These are phyloP conservation scores for Trichomonas gallinae DNA, from an alignment of 208 protist genomes.

Conservation along the genomic window DNA sequence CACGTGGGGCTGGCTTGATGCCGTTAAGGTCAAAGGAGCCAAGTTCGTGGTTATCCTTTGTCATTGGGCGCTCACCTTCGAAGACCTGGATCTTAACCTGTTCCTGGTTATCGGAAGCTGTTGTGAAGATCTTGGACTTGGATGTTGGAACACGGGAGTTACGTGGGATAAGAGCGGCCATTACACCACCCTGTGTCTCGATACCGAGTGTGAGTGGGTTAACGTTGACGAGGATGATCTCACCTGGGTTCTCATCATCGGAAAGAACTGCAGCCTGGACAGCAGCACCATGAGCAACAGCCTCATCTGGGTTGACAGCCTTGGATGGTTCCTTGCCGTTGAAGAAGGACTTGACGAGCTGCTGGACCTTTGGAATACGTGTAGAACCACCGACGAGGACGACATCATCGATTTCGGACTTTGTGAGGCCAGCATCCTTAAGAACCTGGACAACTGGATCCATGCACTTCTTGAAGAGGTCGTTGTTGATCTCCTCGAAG, in stretches of 20 bases:
- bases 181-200: slow-evolving; percentile 60
- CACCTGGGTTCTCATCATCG: slow-evolving; percentile 62
- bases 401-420: slow-evolving; percentile 79
- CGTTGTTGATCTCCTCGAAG: slow-evolving; percentile 65
- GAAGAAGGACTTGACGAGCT: slow-evolving; percentile 61
- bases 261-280: slow-evolving; percentile 82
- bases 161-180: slow-evolving; percentile 68
- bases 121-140: slow-evolving; percentile 71
- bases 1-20: slow-evolving; percentile 57
- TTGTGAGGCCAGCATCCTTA: slow-evolving; percentile 72
- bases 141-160: slow-evolving; percentile 52
- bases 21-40: slow-evolving; percentile 75
- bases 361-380: slow-evolving; percentile 71
- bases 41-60: slow-evolving; percentile 92
- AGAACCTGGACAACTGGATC: slow-evolving; percentile 75
- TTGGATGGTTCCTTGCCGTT: slow-evolving; percentile 78
- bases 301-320: slow-evolving; percentile 91
- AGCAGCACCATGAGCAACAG: slow-evolving; percentile 89
- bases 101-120: slow-evolving; percentile 88
- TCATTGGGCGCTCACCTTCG: slow-evolving; percentile 90
- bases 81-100: slow-evolving; percentile 96
- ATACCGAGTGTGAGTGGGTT: slow-evolving; percentile 46
- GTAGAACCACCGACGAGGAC: slow-evolving; percentile 85
- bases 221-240: slow-evolving; percentile 46
- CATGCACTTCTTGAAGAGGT: slow-evolving; percentile 72